Evolutionary conservation across 805 yeast species (phyloP).

Genomic region (Myxozyma udenii): DNA sequence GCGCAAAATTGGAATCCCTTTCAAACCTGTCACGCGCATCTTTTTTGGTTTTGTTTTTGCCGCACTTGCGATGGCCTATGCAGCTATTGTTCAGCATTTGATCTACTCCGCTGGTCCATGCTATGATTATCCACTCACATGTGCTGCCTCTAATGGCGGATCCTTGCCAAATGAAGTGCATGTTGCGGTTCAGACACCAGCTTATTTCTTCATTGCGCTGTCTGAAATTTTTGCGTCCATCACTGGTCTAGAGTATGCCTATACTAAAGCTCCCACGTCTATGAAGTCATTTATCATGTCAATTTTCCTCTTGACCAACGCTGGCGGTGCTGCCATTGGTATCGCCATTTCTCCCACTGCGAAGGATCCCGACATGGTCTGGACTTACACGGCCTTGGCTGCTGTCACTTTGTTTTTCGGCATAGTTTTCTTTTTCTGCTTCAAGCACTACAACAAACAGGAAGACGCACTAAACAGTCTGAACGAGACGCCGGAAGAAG

Average conservation of each 20-base stretch:
- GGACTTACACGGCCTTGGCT: constrained; percentile 66
- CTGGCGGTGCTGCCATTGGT: constrained; percentile 75
- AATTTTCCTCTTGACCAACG: constrained; percentile 64
- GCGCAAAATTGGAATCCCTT: constrained; percentile 49
- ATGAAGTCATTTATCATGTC: constrained; percentile 65
- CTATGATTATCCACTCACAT: constrained; percentile 58
- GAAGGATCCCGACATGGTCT: constrained; percentile 63
- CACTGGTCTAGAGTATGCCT: constrained; percentile 81
- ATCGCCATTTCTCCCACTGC: constrained; percentile 67
- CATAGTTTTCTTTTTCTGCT: constrained; percentile 56
- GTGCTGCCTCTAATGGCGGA: constrained; percentile 44
- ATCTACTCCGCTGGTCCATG: constrained; percentile 73
- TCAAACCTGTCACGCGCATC: constrained; percentile 71
- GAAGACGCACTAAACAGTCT: constrained; percentile 59
- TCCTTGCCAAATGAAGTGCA: constrained; percentile 53
- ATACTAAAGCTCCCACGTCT: constrained; percentile 71
- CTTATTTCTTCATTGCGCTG: constrained; percentile 67
- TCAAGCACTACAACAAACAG: constrained; percentile 51
- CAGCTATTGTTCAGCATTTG: constrained; percentile 69
- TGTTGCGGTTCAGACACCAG: constrained; percentile 69
- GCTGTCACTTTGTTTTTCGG: constrained; percentile 60
- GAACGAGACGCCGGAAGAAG: constrained; percentile 36
- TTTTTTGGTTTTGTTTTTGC: constrained; percentile 67
- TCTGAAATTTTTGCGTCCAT: constrained; percentile 77
- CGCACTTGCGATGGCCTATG: constrained; percentile 64